Base-by-base conservation (phyloP, 2,329 filamentous ascomycete species). In the Colletotrichum sp. region DNA sequence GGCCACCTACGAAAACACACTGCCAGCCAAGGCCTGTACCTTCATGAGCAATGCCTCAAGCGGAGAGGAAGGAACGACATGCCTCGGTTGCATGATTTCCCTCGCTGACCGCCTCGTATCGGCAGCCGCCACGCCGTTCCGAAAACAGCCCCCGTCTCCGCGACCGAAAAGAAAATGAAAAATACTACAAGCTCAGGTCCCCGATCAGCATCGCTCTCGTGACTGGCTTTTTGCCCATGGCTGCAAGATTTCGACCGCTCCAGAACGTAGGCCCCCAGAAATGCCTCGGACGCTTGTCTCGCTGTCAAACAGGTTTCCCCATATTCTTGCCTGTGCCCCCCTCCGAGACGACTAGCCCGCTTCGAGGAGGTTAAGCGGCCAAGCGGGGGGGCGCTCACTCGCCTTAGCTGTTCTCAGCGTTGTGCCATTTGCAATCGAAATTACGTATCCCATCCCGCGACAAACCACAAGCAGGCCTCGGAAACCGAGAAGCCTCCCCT, bases 381-480 rank as follows among this genome's bases (percentile, higher is more conserved):
- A 52, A 52, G 43, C n/a, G 43, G n/a, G n/a, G 34, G n/a, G n/a
- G 18, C 43, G 18, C n/a, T 48, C n/a, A 48, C 43, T 22, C n/a
- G 43, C 43, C 43, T 48, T 13, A 48, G 43, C 43, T 10, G n/a
- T 48, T 22, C 43, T 22, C 56, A 27, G 43, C n/a, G 43, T 60
- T 73, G 70, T 73, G 58, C 64, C 64, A 73, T 75, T 68, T 43
- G 18, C 56, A 58, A 52, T 64, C 32, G 64, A 22, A 52, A 73
- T 64, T 73, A 73, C 56, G 73, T 72, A 62, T 52, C 43, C 55
- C 43, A 52, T 52, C 32, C 62, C 62, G 61, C 68, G 28, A 28
- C 27, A 34, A 22, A 7, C 43, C n/a, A 52, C n/a, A 32, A 27
- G 58, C 71, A 36, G 55, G 10, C 32, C 58, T 66, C 43, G 8